Evolutionary conservation across 371 early-diverging fungal genomes (phyloP).

Genomic region (Syncephalastrum monosporum): DNA sequence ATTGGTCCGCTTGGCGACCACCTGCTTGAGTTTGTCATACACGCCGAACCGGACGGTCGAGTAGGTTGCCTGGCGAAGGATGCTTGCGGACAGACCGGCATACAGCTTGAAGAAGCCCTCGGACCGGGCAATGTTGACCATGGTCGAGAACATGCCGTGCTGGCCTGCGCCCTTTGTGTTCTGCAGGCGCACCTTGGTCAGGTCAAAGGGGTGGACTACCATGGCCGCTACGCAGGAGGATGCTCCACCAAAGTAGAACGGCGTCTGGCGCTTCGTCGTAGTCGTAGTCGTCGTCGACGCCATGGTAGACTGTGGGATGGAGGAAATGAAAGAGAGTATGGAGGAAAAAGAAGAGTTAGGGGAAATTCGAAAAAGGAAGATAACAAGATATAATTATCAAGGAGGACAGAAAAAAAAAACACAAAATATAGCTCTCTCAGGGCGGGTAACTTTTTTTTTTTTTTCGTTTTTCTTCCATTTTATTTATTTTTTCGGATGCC

Average conservation of each 20-base stretch:
- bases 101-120: constrained; percentile 57
- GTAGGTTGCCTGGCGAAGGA: constrained; percentile 71
- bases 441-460: too few species aligned
- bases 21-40: constrained; percentile 61
- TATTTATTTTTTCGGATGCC: too few species aligned
- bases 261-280: constrained; percentile 27
- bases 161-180: constrained; percentile 36
- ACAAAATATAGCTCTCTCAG: too few species aligned
- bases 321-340: too few species aligned
- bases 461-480: too few species aligned
- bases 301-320: too few species aligned
- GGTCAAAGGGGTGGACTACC: constrained; percentile 76
- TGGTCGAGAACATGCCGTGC: constrained; percentile 40
- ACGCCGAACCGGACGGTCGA: constrained; percentile 71
- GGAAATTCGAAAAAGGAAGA: too few species aligned
- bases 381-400: too few species aligned
- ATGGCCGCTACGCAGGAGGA: constrained; percentile 65
- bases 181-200: constrained; percentile 76
- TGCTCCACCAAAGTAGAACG: constrained; percentile 61
- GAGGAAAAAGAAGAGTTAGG: too few species aligned
- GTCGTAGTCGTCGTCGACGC: constrained; percentile 2
- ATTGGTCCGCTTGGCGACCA: constrained; percentile 23
- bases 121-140: constrained; percentile 36
- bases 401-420: too few species aligned
- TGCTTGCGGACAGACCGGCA: constrained; percentile 62